Evolutionary conservation across 345 rosid genomes (phyloP).

Genomic region (Euphorbia tirucalli): DNA sequence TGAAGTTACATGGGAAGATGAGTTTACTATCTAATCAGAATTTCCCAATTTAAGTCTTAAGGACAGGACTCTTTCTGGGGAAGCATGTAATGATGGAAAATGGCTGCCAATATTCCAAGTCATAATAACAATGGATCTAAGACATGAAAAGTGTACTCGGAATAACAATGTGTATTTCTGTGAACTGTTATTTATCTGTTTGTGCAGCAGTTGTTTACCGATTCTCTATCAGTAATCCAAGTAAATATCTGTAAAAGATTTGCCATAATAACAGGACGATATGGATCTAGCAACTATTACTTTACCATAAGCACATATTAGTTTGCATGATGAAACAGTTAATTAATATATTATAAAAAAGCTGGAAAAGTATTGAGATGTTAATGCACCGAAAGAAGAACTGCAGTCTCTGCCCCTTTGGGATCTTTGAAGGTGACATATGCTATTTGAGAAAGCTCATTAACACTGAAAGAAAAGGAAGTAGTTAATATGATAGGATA

Average conservation of each 20-base stretch:
- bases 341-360: neutral
- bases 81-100: no score
- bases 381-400: conserved; percentile 69
- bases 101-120: no score
- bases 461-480: conserved; percentile 42
- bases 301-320: neutral
- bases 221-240: no score
- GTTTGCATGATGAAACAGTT: neutral
- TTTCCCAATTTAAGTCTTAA: no score
- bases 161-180: no score
- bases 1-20: no score
- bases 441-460: conserved; percentile 57
- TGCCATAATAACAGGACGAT: neutral
- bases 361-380: conserved; percentile 3
- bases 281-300: neutral
- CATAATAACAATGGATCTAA: no score
- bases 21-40: no score
- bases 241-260: neutral
- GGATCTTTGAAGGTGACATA: conserved; percentile 77
- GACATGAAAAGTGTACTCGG: no score
- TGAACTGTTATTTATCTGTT: no score
- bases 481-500: neutral
- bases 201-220: no score
- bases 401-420: conserved; percentile 85
- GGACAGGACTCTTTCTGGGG: no score